Conservation (phyloP, 106 monocot species). For the Alisma plantagoaquatica region DNA sequence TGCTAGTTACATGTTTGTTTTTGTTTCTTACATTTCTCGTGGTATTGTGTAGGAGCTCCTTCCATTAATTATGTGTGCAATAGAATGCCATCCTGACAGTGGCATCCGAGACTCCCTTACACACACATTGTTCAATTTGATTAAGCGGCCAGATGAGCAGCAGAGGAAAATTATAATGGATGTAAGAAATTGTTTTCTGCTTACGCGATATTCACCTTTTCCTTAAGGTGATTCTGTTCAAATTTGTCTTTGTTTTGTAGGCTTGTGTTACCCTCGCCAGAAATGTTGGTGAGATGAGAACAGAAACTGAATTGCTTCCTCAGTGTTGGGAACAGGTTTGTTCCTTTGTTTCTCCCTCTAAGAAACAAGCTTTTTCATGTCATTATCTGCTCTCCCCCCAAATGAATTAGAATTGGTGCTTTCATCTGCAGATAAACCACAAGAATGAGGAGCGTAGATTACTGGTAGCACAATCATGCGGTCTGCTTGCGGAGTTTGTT, state of each 20-base stretch:
- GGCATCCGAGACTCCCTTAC: slow-evolving; percentile 77
- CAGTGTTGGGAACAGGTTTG: slow-evolving; percentile 99
- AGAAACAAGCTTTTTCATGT: slow-evolving; percentile 6
- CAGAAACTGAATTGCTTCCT: slow-evolving; percentile 98
- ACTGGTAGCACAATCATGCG: slow-evolving; percentile 97
- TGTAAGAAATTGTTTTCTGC: slow-evolving; percentile 30
- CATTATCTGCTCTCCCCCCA: slow-evolving; percentile 2
- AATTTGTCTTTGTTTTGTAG: slow-evolving; percentile 19
- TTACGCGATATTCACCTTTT: not conserved
- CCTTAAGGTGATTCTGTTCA: not conserved
- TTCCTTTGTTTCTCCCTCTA: slow-evolving; percentile 3
- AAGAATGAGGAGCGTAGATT: slow-evolving; percentile 89
- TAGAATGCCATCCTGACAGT: slow-evolving; percentile 92
- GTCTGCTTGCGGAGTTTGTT: slow-evolving; percentile 90
- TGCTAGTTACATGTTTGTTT: not conserved
- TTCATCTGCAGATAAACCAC: slow-evolving; percentile 68
- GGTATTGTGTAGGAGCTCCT: slow-evolving; percentile 98
- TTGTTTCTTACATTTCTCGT: no score
- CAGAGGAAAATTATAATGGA: slow-evolving; percentile 97
- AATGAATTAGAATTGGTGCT: not conserved
- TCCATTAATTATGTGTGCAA: slow-evolving; percentile 98
- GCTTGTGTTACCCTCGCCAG: slow-evolving; percentile 90
- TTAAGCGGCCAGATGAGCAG: slow-evolving; percentile 93
- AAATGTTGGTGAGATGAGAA: slow-evolving; percentile 98
- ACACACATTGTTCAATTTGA: slow-evolving; percentile 94